Base-by-base conservation (phyloP, 148 eudicot species). In the Pouteria glomerata region DNA sequence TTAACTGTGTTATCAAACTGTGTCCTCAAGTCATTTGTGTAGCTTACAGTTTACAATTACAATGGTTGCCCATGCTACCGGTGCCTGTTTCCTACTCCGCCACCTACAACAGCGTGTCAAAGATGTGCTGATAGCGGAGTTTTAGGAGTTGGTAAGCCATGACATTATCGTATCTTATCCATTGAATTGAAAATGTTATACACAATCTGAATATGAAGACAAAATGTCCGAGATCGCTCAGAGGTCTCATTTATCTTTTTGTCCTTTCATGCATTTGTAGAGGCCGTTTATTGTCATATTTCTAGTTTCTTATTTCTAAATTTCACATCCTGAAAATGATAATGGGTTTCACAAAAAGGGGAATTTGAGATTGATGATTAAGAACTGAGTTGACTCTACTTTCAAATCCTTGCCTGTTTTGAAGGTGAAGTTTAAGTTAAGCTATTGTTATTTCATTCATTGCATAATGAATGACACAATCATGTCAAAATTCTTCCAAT, bases 31-130 rank as follows among this genome's bases (percentile, higher is more conserved):
- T 72, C 47, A 14, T 61, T 52, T 76, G 34, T 69, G 68, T 74
- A 95, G 99, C 97, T 95, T 31, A 92, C 99, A 52, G 89, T 95
- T 56, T 95, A 95, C 90, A 95, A 95, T 82, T 92, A 88, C 75
- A 83, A 88, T 66, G 99, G 99, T 73, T 97, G 99, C 61, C 99
- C 99, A n/a, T 95, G 99, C 78, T 95, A 95, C 79, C 87, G 99
- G 72, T 95, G 99, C 80, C 78, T 95, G 61, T 95, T 91, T 84
- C 97, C 99, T 48, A 78, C 83, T 74, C 96, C 99, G 5, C 99
- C 99, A 3, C 99, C 97, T 45, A 67, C 77, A 68, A 72, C 96
- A 76, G 96, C 99, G 51, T 95, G 99, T 61, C 99, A 95, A 79
- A 91, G 97, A 78, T 95, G 99, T 80, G 78, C 99, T 2, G 99